Evolutionary conservation across 805 yeast genomes (phyloP).

Genomic region (Candida tibetensis): DNA sequence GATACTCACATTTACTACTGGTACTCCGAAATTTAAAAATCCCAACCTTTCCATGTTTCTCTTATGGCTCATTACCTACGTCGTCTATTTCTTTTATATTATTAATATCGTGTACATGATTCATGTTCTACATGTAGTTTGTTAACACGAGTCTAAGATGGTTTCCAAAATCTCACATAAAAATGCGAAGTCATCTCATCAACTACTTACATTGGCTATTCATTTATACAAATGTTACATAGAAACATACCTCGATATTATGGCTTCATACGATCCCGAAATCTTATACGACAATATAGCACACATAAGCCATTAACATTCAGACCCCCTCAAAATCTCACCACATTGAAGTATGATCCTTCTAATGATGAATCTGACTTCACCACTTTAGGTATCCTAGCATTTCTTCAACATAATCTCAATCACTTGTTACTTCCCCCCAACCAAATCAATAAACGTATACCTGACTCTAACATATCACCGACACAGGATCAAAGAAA

Average conservation of each 20-base stretch:
- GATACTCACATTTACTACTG: too few relatives aligned
- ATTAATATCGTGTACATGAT: too few relatives aligned
- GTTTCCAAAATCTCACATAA: too few relatives aligned
- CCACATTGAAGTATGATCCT: slow-evolving; percentile 9
- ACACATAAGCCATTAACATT: not conserved
- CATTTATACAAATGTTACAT: not conserved
- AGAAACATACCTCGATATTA: not conserved
- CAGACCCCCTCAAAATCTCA: not conserved
- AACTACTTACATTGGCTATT: not conserved
- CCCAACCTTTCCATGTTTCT: too few relatives aligned
- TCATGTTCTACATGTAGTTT: too few relatives aligned
- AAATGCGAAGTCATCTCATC: not conserved
- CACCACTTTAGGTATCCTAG: slow-evolving; percentile 20
- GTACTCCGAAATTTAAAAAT: too few relatives aligned
- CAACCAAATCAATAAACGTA: not conserved
- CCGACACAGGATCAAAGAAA: slow-evolving; percentile 22
- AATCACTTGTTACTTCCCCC: slow-evolving; percentile 12
- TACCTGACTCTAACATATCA: slow-evolving; percentile 11
- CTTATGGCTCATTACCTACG: too few relatives aligned
- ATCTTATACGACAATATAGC: not conserved
- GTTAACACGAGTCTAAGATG: too few relatives aligned
- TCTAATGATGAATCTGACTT: slow-evolving; percentile 13
- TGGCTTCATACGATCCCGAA: not conserved
- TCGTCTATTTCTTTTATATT: too few relatives aligned
- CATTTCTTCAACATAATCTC: slow-evolving; percentile 20